Percentiles rank a stretch among this genome's conserved stretches.
These are phyloP conservation scores for Tolypocladium nubicola DNA, from an alignment of 2,329 filamentous ascomycete species.

Conservation along the genomic window DNA sequence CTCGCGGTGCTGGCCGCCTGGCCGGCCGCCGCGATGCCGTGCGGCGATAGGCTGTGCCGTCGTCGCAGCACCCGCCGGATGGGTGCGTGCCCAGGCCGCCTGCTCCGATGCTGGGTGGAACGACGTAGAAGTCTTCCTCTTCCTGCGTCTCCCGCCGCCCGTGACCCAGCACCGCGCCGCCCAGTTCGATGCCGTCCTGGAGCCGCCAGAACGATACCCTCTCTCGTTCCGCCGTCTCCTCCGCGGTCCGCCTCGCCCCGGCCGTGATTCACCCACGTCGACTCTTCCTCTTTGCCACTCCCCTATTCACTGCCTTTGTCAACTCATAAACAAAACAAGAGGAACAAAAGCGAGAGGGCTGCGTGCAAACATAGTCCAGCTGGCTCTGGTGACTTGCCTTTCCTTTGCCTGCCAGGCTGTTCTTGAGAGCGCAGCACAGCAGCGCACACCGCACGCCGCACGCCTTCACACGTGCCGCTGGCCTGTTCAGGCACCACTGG, in stretches of 20 bases:
- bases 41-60: conserved; percentile 2
- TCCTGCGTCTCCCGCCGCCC: neutral
- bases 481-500: neutral
- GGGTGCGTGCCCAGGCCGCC: neutral
- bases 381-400: neutral
- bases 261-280: neutral
- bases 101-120: neutral
- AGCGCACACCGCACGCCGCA: neutral
- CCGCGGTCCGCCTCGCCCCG: neutral
- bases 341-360: neutral
- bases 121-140: neutral
- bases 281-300: neutral
- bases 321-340: neutral
- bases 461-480: neutral
- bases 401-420: neutral
- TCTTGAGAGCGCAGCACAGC: neutral
- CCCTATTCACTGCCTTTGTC: neutral
- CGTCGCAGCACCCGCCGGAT: conserved; percentile 3
- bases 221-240: neutral
- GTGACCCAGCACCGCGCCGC: neutral
- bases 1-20: neutral
- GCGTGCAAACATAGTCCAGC: neutral
- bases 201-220: neutral
- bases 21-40: neutral
- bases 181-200: neutral